Conservation (phyloP, 2,329 filamentous ascomycete genomes). For the Colletotrichum cuscutae region DNA sequence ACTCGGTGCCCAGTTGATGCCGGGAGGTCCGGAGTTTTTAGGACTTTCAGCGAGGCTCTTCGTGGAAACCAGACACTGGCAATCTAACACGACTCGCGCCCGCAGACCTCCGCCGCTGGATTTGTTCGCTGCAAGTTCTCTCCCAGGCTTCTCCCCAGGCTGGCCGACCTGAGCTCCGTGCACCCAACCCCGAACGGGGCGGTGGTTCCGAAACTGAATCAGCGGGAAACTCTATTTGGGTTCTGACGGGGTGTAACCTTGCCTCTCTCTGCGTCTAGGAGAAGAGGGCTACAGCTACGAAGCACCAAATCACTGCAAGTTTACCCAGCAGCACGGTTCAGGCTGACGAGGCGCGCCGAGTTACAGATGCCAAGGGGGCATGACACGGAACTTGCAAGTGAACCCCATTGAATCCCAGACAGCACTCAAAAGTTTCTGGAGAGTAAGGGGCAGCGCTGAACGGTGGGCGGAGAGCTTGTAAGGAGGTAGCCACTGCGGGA, state of each 20-base stretch:
- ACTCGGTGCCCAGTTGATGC: constrained; percentile 2
- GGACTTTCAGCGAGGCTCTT: not conserved
- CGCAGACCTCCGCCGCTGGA: not conserved
- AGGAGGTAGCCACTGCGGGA: not conserved
- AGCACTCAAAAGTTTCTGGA: constrained; percentile 24
- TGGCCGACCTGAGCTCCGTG: constrained; percentile 1
- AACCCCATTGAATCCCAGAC: constrained; percentile 33
- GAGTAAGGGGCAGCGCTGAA: constrained; percentile 18
- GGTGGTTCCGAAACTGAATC: constrained; percentile 32
- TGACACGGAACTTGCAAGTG: constrained; percentile 9
- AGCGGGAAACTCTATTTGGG: constrained; percentile 20
- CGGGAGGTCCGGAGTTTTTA: constrained; percentile 20
- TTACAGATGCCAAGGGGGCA: constrained; percentile 27
- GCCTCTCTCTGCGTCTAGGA: not conserved
- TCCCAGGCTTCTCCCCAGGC: not conserved
- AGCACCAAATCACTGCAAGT: not conserved
- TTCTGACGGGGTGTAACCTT: constrained; percentile 18
- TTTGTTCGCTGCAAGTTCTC: not conserved
- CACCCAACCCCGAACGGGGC: not conserved
- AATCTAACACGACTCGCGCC: constrained; percentile 17
- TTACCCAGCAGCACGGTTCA: constrained; percentile 23
- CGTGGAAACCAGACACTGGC: not conserved
- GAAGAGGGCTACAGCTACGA: not conserved
- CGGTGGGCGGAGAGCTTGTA: not conserved
- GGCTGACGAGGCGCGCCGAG: constrained; percentile 14